A percentile compares a stretch with the other conserved stretches of the same genome.
phyloP scores from a whole-genome alignment of 345 rosid species.

The Corchorus olitorius region DNA sequence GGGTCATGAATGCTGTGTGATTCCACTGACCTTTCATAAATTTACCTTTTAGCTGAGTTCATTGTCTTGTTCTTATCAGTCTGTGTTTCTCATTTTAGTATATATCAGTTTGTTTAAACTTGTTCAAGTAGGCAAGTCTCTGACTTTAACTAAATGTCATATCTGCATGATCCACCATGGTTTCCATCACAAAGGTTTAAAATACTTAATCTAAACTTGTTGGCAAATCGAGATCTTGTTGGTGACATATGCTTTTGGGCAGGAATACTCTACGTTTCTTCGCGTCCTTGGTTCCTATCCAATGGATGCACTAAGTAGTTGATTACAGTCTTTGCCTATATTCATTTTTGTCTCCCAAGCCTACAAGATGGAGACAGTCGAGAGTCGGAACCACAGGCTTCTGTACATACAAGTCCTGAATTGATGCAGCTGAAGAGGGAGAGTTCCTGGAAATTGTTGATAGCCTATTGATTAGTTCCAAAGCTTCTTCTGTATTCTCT shows the following conservation, averaged over 20 bases:
- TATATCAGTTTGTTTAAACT: background rate
- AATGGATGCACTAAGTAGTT: conserved; percentile 33
- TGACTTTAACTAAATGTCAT: background rate
- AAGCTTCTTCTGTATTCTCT: conserved; percentile 1
- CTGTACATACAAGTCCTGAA: background rate
- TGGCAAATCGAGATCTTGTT: background rate
- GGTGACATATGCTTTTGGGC: conserved; percentile 18
- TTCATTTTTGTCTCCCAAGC: background rate
- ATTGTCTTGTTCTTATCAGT: background rate
- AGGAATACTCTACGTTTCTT: conserved; percentile 80
- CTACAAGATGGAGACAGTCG: background rate
- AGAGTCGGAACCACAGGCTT: background rate
- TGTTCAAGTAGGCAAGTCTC: background rate
- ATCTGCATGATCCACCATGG: conserved; percentile 1
- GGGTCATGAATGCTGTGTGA: background rate
- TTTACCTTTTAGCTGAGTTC: background rate
- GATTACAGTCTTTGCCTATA: background rate
- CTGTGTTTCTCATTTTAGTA: background rate
- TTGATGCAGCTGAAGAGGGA: conserved; percentile 7
- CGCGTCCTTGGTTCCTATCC: conserved; percentile 88
- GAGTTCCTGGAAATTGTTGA: background rate
- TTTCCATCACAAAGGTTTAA: background rate
- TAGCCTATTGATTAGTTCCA: background rate
- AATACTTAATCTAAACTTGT: background rate
- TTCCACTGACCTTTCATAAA: background rate